Evolutionary conservation across 371 early-diverging fungal species (phyloP).

Genomic region (Mucor sp.): DNA sequence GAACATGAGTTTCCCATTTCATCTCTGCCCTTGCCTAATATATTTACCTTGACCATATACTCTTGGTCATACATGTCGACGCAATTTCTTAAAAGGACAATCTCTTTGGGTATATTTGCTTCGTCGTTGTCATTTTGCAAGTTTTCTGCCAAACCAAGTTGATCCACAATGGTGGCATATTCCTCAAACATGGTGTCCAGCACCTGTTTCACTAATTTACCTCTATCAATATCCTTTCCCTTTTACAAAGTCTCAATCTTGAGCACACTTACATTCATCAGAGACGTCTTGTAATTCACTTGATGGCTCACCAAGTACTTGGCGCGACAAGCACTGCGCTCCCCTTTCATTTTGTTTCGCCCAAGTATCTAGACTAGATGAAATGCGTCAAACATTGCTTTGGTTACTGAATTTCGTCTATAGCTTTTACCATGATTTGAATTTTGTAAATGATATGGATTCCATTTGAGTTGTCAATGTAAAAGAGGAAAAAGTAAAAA

Average conservation of each 20-base stretch:
- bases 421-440: slow-evolving; percentile 2
- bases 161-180: neutral
- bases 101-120: slow-evolving; percentile 14
- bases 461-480: neutral
- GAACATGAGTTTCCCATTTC: neutral
- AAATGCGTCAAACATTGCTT: neutral
- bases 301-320: slow-evolving; percentile 15
- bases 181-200: slow-evolving; percentile 29
- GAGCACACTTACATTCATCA: slow-evolving; percentile 12
- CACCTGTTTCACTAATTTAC: slow-evolving; percentile 12
- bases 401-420: neutral
- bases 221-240: neutral
- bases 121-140: slow-evolving; percentile 3
- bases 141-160: slow-evolving; percentile 11
- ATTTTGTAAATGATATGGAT: neutral
- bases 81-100: slow-evolving; percentile 15
- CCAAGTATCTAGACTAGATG: slow-evolving; percentile 23
- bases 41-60: slow-evolving; percentile 30
- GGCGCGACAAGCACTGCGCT: slow-evolving; percentile 18
- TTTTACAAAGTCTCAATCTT: neutral
- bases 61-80: slow-evolving; percentile 37
- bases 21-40: neutral
- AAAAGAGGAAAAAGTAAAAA: neutral
- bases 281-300: slow-evolving; percentile 11
- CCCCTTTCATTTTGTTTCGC: slow-evolving; percentile 24